These are phyloP conservation scores for Oryza longistaminata DNA, from an alignment of 176 grass and related monocot species.

Conservation along the genomic window DNA sequence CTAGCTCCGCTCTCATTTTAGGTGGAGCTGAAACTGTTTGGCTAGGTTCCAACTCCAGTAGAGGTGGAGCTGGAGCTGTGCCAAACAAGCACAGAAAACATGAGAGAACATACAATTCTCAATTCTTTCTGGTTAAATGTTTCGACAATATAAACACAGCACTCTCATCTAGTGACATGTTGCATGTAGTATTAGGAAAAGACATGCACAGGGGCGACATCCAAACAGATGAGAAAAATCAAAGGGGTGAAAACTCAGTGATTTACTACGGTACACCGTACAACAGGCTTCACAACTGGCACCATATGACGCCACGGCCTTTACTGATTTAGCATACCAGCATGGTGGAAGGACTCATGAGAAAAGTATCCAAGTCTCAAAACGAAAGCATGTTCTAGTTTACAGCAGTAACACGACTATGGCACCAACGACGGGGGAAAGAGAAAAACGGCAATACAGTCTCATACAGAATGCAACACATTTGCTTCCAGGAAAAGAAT, in stretches of 20 bases:
- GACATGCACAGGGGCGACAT: background rate
- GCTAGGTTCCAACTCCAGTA: too few species aligned
- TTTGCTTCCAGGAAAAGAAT: slow-evolving; percentile 53
- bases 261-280: slow-evolving; percentile 37
- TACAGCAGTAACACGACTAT: slow-evolving; percentile 54
- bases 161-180: too few species aligned
- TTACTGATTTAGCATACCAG: background rate
- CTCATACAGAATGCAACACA: slow-evolving; percentile 50
- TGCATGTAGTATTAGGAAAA: background rate
- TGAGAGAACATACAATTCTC: background rate
- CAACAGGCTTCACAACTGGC: slow-evolving; percentile 31
- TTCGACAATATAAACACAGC: too few species aligned
- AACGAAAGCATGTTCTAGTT: slow-evolving; percentile 52
- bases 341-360: background rate
- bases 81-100: too few species aligned
- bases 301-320: slow-evolving; percentile 27
- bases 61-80: too few species aligned
- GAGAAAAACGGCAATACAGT: slow-evolving; percentile 44
- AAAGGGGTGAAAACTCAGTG: background rate
- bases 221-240: slow-evolving; percentile 29
- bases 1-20: too few species aligned
- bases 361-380: slow-evolving; percentile 21
- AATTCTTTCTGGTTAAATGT: background rate
- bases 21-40: too few species aligned
- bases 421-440: slow-evolving; percentile 21